A percentile compares a stretch with the other conserved stretches of the same genome.
Evolutionary conservation across 805 yeast genomes (phyloP).

Genomic region (Wickerhamomyces canadensis): DNA sequence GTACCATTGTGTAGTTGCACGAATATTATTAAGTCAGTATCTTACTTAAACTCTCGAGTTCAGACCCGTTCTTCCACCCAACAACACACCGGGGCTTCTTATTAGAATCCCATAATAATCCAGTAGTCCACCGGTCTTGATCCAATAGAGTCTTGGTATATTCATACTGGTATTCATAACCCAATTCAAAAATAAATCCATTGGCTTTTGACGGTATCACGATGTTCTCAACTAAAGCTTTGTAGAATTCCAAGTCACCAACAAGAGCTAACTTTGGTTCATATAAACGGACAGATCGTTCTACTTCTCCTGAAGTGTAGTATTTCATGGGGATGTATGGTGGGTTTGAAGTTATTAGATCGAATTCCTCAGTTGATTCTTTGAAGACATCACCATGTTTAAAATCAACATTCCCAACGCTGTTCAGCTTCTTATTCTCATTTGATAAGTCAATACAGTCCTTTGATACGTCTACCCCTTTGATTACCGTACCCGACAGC

Average conservation of each 20-base stretch:
- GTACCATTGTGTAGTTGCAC: too few species aligned
- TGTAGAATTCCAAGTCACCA: constrained; percentile 71
- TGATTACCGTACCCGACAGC: constrained; percentile 22
- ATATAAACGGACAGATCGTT: constrained; percentile 56
- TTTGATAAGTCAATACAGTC: constrained; percentile 47
- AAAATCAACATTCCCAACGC: constrained; percentile 7
- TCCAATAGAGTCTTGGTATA: constrained; percentile 26
- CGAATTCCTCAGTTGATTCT: constrained; percentile 22
- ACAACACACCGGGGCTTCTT: constrained; percentile 53
- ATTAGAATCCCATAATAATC: constrained; percentile 44
- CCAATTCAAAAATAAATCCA: constrained; percentile 75
- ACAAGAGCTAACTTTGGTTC: constrained; percentile 81
- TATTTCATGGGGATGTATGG: constrained; percentile 68
- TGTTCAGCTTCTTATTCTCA: constrained; percentile 31
- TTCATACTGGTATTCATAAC: constrained; percentile 51
- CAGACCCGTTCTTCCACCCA: constrained; percentile 43
- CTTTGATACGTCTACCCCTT: constrained; percentile 53
- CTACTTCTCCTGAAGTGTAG: constrained; percentile 37
- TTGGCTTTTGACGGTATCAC: constrained; percentile 35
- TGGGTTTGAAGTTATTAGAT: constrained; percentile 78
- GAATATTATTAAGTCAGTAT: too few species aligned
- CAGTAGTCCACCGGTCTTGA: constrained; percentile 40
- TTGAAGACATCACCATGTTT: constrained; percentile 8
- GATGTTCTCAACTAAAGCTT: constrained; percentile 44
- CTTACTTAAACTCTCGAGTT: too few species aligned